These are phyloP conservation scores for Colletotrichum chlorophyti DNA, from an alignment of 2,329 filamentous ascomycete genomes.

Conservation along the genomic window DNA sequence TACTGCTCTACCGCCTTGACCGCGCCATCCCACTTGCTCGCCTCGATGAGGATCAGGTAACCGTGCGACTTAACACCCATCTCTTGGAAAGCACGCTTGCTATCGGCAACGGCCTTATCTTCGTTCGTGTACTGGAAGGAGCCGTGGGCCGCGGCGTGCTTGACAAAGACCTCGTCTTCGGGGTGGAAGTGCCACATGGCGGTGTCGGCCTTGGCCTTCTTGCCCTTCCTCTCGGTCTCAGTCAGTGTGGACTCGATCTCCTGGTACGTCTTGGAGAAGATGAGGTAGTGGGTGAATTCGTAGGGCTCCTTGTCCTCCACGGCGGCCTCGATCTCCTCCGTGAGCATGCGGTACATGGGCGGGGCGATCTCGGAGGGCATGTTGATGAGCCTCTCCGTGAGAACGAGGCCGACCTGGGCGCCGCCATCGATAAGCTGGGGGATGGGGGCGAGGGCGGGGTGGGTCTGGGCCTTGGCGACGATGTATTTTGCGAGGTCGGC, in stretches of 20 bases:
- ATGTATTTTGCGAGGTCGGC: slow-evolving; percentile 77
- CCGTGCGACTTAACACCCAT: slow-evolving; percentile 85
- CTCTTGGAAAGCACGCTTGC: slow-evolving; percentile 94
- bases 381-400: slow-evolving; percentile 96
- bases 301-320: slow-evolving; percentile 92
- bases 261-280: slow-evolving; percentile 90
- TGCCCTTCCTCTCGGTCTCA: slow-evolving; percentile 69
- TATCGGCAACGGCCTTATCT: slow-evolving; percentile 83
- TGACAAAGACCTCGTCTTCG: slow-evolving; percentile 89
- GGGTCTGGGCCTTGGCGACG: slow-evolving; percentile 58
- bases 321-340: slow-evolving; percentile 89
- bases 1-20: slow-evolving; percentile 80
- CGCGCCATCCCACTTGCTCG: slow-evolving; percentile 74
- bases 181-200: slow-evolving; percentile 91
- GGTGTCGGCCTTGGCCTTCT: slow-evolving; percentile 68
- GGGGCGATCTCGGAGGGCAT: slow-evolving; percentile 93
- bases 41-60: slow-evolving; percentile 87
- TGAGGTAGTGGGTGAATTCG: slow-evolving; percentile 89
- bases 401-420: slow-evolving; percentile 77
- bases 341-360: slow-evolving; percentile 92
- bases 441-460: slow-evolving; percentile 61
- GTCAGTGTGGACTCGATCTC: slow-evolving; percentile 83
- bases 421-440: slow-evolving; percentile 60
- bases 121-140: slow-evolving; percentile 82
- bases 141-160: slow-evolving; percentile 73